These are phyloP conservation scores for Novymonas esmeraldas DNA, from an alignment of 208 protist genomes.

Conservation along the genomic window DNA sequence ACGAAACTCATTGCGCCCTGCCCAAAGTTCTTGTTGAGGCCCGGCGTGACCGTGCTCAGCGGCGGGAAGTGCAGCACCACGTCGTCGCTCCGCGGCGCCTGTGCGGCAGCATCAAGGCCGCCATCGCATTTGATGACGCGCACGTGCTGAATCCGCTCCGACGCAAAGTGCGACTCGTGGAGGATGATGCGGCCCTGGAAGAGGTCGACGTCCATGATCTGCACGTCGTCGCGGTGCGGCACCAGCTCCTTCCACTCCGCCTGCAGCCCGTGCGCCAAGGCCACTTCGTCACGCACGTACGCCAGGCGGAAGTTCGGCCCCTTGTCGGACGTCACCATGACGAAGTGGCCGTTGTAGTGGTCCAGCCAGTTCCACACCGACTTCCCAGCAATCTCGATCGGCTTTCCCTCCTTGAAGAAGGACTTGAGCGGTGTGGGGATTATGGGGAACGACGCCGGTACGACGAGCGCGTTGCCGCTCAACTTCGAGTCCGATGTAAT, in stretches of 20 bases:
- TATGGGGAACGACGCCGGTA: conserved; percentile 84
- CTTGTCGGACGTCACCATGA: conserved; percentile 87
- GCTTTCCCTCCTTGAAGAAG: conserved; percentile 74
- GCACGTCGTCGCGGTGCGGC: conserved; percentile 80
- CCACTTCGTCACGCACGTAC: conserved; percentile 86
- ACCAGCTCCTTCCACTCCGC: conserved; percentile 88
- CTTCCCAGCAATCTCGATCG: conserved; percentile 81
- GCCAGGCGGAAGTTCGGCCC: conserved; percentile 82
- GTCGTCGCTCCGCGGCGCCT: conserved; percentile 54
- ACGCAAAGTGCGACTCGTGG: conserved; percentile 83
- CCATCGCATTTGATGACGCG: conserved; percentile 80
- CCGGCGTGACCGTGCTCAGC: conserved; percentile 72
- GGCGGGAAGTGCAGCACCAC: conserved; percentile 89
- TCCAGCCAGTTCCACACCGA: conserved; percentile 89
- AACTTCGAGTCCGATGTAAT: conserved; percentile 92
- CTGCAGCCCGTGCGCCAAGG: conserved; percentile 49
- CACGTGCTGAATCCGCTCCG: conserved; percentile 87
- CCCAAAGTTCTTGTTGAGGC: conserved; percentile 91
- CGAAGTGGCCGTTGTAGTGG: conserved; percentile 84
- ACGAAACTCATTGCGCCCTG: conserved; percentile 90
- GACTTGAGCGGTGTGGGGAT: conserved; percentile 66
- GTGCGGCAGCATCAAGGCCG: conserved; percentile 69
- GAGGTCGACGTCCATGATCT: conserved; percentile 88
- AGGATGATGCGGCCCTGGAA: conserved; percentile 80
- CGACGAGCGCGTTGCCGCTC: conserved; percentile 67